Percentiles rank a stretch among this genome's conserved stretches.
Evolutionary conservation across 768 basidiomycete species (phyloP).

Genomic region (Hortiboletus campestris): DNA sequence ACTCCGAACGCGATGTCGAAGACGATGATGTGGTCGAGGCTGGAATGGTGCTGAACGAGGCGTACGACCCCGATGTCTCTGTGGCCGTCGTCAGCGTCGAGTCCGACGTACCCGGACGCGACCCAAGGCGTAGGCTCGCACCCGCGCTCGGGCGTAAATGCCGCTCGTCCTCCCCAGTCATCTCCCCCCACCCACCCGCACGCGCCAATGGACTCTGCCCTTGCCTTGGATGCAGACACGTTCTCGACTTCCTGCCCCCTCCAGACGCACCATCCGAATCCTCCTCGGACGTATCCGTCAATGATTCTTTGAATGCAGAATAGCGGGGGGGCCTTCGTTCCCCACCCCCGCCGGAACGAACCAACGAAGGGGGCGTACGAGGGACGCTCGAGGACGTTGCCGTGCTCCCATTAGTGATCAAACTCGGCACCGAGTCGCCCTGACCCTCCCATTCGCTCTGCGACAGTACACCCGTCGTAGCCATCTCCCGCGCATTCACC

Average conservation of each 20-base stretch:
- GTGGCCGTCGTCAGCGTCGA: slow-evolving; percentile 23
- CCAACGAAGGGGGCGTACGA: slow-evolving; percentile 2
- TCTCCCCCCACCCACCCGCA: not conserved
- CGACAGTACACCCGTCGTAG: not conserved
- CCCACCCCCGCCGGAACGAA: not conserved
- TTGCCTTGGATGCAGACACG: slow-evolving; percentile 2
- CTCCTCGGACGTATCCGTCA: slow-evolving; percentile 20
- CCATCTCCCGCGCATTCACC: slow-evolving; percentile 14
- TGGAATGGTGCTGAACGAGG: slow-evolving; percentile 21
- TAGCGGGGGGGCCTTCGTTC: slow-evolving; percentile 6
- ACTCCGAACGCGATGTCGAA: slow-evolving; percentile 16
- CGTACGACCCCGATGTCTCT: slow-evolving; percentile 21
- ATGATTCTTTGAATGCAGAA: slow-evolving; percentile 22
- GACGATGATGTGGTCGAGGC: slow-evolving; percentile 12
- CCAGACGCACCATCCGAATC: slow-evolving; percentile 3
- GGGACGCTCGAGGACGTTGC: slow-evolving; percentile 16
- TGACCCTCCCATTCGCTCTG: not conserved
- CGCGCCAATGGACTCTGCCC: slow-evolving; percentile 9
- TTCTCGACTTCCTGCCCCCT: not conserved
- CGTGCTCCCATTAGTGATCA: slow-evolving; percentile 20
- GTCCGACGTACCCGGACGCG: slow-evolving; percentile 20
- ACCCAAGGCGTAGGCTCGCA: not conserved
- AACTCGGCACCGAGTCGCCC: slow-evolving; percentile 22
- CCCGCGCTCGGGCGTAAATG: not conserved
- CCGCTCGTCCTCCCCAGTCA: slow-evolving; percentile 9